A percentile compares a stretch with the other conserved stretches of the same genome.
Conservation (phyloP, 257 asterid species). For the Solanum dulcamara region DNA sequence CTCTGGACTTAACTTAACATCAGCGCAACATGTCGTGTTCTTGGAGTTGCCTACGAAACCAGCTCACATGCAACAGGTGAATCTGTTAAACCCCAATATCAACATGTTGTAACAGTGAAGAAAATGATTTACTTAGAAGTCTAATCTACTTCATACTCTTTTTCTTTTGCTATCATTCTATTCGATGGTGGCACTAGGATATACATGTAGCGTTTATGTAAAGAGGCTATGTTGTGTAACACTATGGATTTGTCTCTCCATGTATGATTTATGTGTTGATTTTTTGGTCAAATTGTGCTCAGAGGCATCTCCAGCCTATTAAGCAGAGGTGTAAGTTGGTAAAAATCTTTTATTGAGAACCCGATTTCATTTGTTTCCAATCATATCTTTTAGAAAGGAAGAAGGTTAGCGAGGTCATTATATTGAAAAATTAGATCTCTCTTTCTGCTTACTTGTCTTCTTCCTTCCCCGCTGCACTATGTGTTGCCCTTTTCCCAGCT, state of each 20-base stretch:
- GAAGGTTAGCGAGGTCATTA: not conserved
- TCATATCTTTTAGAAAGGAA: not conserved
- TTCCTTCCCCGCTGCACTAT: not conserved
- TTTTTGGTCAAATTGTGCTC: not conserved
- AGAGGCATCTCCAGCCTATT: not conserved
- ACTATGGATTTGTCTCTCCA: not conserved
- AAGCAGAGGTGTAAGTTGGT: not conserved
- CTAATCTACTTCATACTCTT: not conserved
- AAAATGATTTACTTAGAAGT: not conserved
- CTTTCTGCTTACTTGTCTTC: not conserved
- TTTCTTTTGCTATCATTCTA: not conserved
- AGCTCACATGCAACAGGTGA: constrained; percentile 77
- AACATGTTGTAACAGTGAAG: not conserved
- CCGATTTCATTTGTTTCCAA: not conserved
- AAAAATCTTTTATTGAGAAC: not conserved
- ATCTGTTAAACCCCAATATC: not conserved
- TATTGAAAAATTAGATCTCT: not conserved
- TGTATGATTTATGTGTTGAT: not conserved
- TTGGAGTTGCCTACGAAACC: constrained; percentile 76
- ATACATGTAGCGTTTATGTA: not conserved
- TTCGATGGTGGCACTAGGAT: not conserved
- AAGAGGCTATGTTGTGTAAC: not conserved
- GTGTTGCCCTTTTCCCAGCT: not conserved
- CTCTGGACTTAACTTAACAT: constrained; percentile 80
- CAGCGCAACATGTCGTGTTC: constrained; percentile 87